Base-by-base conservation (phyloP, 257 asterid genomes). In the Henckelia pumila region DNA sequence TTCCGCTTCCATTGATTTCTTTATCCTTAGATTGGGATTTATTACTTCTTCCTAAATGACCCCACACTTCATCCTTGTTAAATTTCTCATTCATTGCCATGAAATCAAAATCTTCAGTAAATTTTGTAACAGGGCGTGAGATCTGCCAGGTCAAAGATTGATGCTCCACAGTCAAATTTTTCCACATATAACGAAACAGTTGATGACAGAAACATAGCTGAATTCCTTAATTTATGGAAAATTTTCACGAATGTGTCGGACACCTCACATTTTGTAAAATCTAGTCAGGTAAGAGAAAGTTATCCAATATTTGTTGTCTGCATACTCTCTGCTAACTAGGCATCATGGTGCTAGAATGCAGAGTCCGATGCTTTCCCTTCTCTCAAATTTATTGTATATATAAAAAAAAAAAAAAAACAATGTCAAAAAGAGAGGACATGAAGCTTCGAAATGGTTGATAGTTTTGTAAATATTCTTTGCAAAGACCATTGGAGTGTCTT, bases 51-150 rank as follows among this genome's bases (percentile, higher is more conserved):
- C 98, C 98, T n/a, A 93, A 86, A 83, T 90, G 91, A 57, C 98
- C 98, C 98, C 98, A 93, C 1, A 93, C 98, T 82, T 90, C 97
- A 63, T 93, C 95, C 82, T 93, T 93, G 0, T 93, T 90, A 80
- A 93, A 93, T 76, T 88, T 93, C 75, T 93, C 98, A 86, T 93
- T 93, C 98, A 93, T 93, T 55, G 98, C 98, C 74, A 66, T 84
- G 71, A 93, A 93, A 78, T 93, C 97, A 70, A 93, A 93, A 70
- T 93, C 98, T 79, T 93, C 98, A 1, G 95, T 80, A 68, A 93
- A 93, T 74, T 75, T 86, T 56, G 94, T 78, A 71, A 79, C 82
- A 8, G 87, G 88, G 33, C 87, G 89, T 44, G 92, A 62, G 68
- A 61, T 73, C 96, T 89, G 91, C 73, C 78, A 71, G 72, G 60